Evolutionary conservation across 2,329 filamentous ascomycete genomes (phyloP).

Genomic region (Talaromyces sp.): DNA sequence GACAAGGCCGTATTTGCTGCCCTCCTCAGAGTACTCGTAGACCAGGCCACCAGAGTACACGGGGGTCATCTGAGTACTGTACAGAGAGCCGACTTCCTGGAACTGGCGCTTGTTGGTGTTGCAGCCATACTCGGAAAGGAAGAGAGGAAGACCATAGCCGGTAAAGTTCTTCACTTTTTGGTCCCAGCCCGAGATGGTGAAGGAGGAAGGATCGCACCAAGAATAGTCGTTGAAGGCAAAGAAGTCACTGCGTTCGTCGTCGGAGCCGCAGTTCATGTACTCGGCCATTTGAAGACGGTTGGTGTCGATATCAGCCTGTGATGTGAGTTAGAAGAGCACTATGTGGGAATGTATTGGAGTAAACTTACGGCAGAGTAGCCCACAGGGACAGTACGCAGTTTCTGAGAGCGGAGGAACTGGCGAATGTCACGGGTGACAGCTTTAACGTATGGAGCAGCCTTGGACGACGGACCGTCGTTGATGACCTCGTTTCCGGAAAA

Average conservation of each 20-base stretch:
- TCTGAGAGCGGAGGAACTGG: conserved; percentile 58
- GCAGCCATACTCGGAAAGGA: conserved; percentile 94
- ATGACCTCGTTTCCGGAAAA: conserved; percentile 79
- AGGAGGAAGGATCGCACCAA: conserved; percentile 73
- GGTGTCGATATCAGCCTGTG: conserved; percentile 66
- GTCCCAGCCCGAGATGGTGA: conserved; percentile 70
- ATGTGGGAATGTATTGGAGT: not conserved
- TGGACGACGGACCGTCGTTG: conserved; percentile 61
- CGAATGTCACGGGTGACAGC: conserved; percentile 72
- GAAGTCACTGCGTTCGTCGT: conserved; percentile 80
- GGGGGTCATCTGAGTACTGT: conserved; percentile 72
- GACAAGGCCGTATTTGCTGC: conserved; percentile 75
- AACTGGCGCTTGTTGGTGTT: conserved; percentile 76
- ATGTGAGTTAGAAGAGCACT: not conserved
- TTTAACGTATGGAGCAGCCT: conserved; percentile 68
- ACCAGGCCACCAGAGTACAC: conserved; percentile 96
- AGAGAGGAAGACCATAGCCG: conserved; percentile 81
- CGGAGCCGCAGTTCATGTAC: conserved; percentile 90
- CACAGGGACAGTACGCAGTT: conserved; percentile 63
- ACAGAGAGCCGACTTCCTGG: conserved; percentile 70
- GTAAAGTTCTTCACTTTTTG: conserved; percentile 83
- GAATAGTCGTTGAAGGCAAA: conserved; percentile 84
- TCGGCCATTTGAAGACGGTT: conserved; percentile 82
- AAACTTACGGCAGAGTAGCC: conserved; percentile 56
- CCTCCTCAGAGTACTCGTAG: conserved; percentile 91